Conservation (phyloP, 495 filamentous ascomycete species). For the Annulohypoxylon moriforme region DNA sequence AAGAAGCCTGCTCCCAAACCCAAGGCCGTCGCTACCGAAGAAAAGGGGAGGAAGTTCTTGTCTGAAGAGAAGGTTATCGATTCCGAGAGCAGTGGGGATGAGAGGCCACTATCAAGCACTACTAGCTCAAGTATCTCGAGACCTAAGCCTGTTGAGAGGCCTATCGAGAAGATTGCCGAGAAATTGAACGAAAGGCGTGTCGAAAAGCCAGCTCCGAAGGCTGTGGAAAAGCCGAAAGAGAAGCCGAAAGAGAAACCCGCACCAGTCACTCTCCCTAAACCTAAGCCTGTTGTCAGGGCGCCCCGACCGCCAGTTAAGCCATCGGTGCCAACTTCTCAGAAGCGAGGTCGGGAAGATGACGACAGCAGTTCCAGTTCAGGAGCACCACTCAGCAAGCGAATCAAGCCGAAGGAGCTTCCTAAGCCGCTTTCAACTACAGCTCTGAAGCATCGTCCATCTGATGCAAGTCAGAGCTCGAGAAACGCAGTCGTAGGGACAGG, state of each 20-base stretch:
- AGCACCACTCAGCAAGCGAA: slow-evolving; percentile 62
- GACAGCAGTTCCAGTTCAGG: slow-evolving; percentile 64
- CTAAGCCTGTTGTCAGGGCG: slow-evolving; percentile 44
- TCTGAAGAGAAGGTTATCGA: slow-evolving; percentile 81
- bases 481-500: slow-evolving; percentile 40
- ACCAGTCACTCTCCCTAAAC: slow-evolving; percentile 43
- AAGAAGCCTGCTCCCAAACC: slow-evolving; percentile 63
- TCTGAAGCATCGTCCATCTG: slow-evolving; percentile 55
- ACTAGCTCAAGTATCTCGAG: slow-evolving; percentile 42
- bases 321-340: slow-evolving; percentile 48
- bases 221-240: slow-evolving; percentile 46
- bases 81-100: slow-evolving; percentile 76
- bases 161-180: slow-evolving; percentile 37
- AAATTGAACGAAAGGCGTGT: slow-evolving; percentile 50
- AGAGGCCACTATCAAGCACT: slow-evolving; percentile 51
- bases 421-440: slow-evolving; percentile 29
- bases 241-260: slow-evolving; percentile 49
- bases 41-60: slow-evolving; percentile 47
- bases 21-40: slow-evolving; percentile 37
- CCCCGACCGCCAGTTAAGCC: slow-evolving; percentile 47
- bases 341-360: slow-evolving; percentile 56
- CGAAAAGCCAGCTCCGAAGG: slow-evolving; percentile 46
- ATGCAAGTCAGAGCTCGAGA: slow-evolving; percentile 60
- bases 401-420: slow-evolving; percentile 54
- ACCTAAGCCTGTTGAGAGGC: slow-evolving; percentile 51